Evolutionary conservation across 495 filamentous ascomycete species (phyloP).

Genomic region (Daldinia loculata): DNA sequence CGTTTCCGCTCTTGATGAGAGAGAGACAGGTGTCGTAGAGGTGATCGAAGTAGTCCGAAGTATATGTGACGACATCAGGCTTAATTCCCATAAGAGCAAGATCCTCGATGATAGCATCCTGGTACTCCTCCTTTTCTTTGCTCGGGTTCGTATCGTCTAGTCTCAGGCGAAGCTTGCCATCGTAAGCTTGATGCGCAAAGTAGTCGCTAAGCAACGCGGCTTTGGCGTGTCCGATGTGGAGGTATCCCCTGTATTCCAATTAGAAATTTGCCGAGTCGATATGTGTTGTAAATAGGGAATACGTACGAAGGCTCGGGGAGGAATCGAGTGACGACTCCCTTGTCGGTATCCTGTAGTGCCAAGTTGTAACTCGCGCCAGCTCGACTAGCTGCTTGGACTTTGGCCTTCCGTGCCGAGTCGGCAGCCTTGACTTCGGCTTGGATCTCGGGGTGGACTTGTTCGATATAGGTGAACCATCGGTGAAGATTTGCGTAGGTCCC

Average conservation of each 20-base stretch:
- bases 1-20: constrained; percentile 84
- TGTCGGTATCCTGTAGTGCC: constrained; percentile 83
- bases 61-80: constrained; percentile 79
- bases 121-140: constrained; percentile 92
- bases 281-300: not conserved
- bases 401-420: constrained; percentile 71
- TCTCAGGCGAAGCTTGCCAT: constrained; percentile 81
- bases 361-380: constrained; percentile 92
- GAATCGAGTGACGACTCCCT: constrained; percentile 94
- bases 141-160: constrained; percentile 95
- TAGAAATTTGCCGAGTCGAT: constrained; percentile 12
- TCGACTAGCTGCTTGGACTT: constrained; percentile 77
- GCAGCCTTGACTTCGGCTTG: constrained; percentile 63
- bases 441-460: constrained; percentile 77
- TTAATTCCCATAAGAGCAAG: constrained; percentile 85
- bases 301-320: constrained; percentile 92
- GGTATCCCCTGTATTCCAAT: constrained; percentile 66
- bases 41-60: constrained; percentile 90
- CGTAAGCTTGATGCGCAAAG: constrained; percentile 89
- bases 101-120: constrained; percentile 88
- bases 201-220: constrained; percentile 92
- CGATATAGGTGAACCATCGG: constrained; percentile 89
- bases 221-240: constrained; percentile 94
- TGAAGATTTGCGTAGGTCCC: constrained; percentile 78
- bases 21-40: constrained; percentile 79